phyloP scores from a whole-genome alignment of 2,329 filamentous ascomycete species.

The Calycina herbarum region DNA sequence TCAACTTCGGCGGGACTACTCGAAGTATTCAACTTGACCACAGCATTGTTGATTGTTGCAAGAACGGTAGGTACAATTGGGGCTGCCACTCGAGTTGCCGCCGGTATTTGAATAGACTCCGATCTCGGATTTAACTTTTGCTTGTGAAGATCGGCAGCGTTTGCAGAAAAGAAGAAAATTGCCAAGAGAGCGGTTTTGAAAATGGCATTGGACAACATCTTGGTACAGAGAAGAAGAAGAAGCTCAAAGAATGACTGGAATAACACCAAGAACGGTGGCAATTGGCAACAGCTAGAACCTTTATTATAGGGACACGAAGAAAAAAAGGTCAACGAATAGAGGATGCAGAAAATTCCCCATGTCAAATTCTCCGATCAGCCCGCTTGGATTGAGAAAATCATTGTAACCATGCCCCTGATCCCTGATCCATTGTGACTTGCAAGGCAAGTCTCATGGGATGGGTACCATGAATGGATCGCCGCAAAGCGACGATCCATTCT shows the following conservation, averaged over 20 bases:
- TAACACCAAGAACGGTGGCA: neutral
- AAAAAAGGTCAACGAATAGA: neutral
- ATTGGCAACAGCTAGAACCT: neutral
- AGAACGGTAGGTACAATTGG: constrained; percentile 19
- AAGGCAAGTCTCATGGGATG: neutral
- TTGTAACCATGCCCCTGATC: neutral
- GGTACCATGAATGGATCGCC: neutral
- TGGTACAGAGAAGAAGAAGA: constrained; percentile 4
- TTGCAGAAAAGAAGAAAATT: constrained; percentile 12
- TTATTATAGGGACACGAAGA: neutral
- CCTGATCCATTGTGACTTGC: neutral
- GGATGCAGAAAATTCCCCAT: neutral
- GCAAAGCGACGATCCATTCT: neutral
- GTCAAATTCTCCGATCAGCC: neutral
- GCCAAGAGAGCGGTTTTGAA: constrained; percentile 17
- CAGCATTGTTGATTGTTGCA: constrained; percentile 20
- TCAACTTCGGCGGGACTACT: constrained; percentile 2
- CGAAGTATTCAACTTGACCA: constrained; percentile 25
- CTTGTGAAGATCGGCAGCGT: neutral
- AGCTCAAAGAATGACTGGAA: neutral
- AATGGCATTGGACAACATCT: constrained; percentile 19
- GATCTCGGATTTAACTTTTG: neutral
- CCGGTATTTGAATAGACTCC: constrained; percentile 13
- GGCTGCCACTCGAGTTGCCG: constrained; percentile 14
- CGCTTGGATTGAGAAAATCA: neutral